phyloP scores from a whole-genome alignment of 805 yeast species.

The Isabelozyma pseudorhagii region DNA sequence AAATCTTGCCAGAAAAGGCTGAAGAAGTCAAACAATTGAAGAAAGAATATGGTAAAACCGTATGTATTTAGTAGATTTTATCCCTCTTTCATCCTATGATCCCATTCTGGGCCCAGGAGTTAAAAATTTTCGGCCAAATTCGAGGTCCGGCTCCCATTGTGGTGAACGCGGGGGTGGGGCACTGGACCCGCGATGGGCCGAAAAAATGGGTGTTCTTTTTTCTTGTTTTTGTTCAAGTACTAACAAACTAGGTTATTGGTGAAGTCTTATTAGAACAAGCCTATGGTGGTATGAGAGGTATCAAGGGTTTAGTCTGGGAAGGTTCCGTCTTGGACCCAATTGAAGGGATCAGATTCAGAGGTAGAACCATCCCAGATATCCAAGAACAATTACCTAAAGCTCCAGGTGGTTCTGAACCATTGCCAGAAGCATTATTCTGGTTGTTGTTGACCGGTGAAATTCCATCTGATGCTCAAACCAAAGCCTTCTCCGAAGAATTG shows the following conservation, averaged over 20 bases:
- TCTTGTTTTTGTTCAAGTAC: neutral
- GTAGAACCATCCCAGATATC: conserved; percentile 70
- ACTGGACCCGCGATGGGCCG: neutral
- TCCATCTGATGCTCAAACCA: conserved; percentile 60
- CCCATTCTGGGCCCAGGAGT: too few species aligned
- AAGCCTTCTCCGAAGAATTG: conserved; percentile 54
- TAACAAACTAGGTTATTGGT: conserved; percentile 33
- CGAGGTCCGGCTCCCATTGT: conserved; percentile 1
- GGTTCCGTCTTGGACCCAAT: conserved; percentile 74
- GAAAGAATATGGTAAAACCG: conserved; percentile 84
- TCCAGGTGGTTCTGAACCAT: conserved; percentile 56
- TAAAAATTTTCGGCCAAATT: neutral
- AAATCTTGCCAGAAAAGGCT: conserved; percentile 84
- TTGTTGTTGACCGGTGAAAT: conserved; percentile 69
- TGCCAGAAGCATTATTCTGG: conserved; percentile 80
- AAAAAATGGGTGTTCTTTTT: neutral
- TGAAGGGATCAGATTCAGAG: conserved; percentile 77
- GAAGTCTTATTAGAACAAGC: conserved; percentile 44
- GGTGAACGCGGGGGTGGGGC: conserved; percentile 7
- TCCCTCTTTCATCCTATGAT: too few species aligned
- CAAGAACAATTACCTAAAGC: conserved; percentile 63
- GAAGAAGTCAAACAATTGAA: conserved; percentile 89
- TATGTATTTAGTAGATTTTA: conserved; percentile 27
- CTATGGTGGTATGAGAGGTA: conserved; percentile 80
- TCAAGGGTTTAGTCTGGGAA: conserved; percentile 74